Evolutionary conservation across 2,329 filamentous ascomycete genomes (phyloP).

Genomic region (Cladophialophora yegresii): DNA sequence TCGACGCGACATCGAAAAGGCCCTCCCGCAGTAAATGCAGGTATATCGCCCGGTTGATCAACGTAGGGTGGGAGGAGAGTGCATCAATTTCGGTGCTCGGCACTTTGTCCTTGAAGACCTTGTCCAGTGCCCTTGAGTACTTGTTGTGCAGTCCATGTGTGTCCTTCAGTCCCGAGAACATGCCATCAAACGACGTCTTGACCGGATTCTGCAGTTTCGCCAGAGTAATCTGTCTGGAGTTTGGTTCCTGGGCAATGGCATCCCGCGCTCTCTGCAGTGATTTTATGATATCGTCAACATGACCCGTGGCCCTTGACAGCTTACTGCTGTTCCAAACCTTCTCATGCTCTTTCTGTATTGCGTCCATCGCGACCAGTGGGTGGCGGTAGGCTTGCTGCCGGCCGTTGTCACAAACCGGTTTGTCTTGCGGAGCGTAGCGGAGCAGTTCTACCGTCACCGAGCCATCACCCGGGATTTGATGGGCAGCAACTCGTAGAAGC

Average conservation of each 20-base stretch:
- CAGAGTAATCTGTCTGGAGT: slow-evolving; percentile 70
- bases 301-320: slow-evolving; percentile 69
- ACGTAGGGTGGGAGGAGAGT: slow-evolving; percentile 69
- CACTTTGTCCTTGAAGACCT: slow-evolving; percentile 69
- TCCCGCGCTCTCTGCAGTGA: slow-evolving; percentile 72
- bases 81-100: slow-evolving; percentile 79
- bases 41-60: slow-evolving; percentile 90
- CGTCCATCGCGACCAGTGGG: slow-evolving; percentile 54
- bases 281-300: slow-evolving; percentile 82
- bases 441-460: background rate
- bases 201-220: slow-evolving; percentile 84
- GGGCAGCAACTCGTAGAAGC: background rate
- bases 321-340: slow-evolving; percentile 69
- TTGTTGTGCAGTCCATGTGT: slow-evolving; percentile 79
- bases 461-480: background rate
- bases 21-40: slow-evolving; percentile 97
- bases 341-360: slow-evolving; percentile 72
- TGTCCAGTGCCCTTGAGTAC: slow-evolving; percentile 83
- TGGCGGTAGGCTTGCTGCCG: background rate
- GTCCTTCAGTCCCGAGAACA: slow-evolving; percentile 79
- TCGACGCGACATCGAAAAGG: slow-evolving; percentile 83
- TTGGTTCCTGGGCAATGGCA: slow-evolving; percentile 71
- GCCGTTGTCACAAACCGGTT: background rate
- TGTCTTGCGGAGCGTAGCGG: background rate
- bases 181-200: slow-evolving; percentile 74